Evolutionary conservation across 495 filamentous ascomycete genomes (phyloP).

Genomic region (Thermochaetoides thermophila): DNA sequence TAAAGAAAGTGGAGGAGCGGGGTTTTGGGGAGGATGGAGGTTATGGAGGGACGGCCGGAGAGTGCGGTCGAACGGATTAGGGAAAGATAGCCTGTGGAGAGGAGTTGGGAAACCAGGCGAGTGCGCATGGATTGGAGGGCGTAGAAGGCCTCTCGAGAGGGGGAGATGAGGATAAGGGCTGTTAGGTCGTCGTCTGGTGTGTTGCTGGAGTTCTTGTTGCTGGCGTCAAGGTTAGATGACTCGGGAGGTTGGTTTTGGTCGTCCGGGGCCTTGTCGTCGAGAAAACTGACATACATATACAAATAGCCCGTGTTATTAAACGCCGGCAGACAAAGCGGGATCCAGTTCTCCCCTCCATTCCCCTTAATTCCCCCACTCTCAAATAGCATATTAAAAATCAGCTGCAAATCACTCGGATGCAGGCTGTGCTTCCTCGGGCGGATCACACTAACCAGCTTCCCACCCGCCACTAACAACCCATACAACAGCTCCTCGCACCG

Average conservation of each 20-base stretch:
- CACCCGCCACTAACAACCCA: slow-evolving; percentile 87
- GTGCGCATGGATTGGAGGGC: slow-evolving; percentile 76
- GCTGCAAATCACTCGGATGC: slow-evolving; percentile 86
- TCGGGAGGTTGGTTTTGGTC: slow-evolving; percentile 3
- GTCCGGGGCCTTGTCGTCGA: slow-evolving; percentile 30
- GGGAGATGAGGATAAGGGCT: slow-evolving; percentile 81
- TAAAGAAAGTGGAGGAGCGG: slow-evolving; percentile 83
- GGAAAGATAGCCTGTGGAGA: slow-evolving; percentile 58
- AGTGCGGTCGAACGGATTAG: slow-evolving; percentile 58
- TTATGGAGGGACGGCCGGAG: slow-evolving; percentile 48
- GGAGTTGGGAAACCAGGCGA: slow-evolving; percentile 57
- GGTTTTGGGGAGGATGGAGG: slow-evolving; percentile 66
- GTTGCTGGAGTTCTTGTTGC: slow-evolving; percentile 13
- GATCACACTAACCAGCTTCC: slow-evolving; percentile 83
- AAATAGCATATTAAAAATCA: slow-evolving; percentile 99
- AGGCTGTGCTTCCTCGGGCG: slow-evolving; percentile 89
- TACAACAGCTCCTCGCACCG: slow-evolving; percentile 69
- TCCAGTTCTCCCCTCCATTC: slow-evolving; percentile 92
- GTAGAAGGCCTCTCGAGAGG: slow-evolving; percentile 86
- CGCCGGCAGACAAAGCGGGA: slow-evolving; percentile 85
- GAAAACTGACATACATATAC: slow-evolving; percentile 97
- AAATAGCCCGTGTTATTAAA: slow-evolving; percentile 98
- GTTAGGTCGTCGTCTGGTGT: slow-evolving; percentile 51
- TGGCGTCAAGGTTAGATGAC: slow-evolving; percentile 1
- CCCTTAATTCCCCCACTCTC: slow-evolving; percentile 74